Conservation (phyloP, 139 green algal genomes). For the Coelastrella sp. region DNA sequence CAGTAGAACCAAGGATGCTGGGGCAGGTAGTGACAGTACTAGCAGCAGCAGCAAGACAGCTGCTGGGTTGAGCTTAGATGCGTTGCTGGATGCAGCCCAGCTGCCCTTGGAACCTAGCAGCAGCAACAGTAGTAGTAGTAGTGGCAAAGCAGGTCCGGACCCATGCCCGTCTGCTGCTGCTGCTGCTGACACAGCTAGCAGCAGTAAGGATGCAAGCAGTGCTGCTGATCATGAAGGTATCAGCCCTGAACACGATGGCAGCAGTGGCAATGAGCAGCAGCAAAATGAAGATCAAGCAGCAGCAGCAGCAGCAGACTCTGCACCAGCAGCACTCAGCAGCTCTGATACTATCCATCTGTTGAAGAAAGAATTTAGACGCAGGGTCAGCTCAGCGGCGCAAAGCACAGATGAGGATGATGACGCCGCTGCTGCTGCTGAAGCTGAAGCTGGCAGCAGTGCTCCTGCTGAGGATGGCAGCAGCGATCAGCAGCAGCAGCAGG, state of each 20-base stretch:
- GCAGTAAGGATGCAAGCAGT: not conserved
- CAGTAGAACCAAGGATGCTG: not conserved
- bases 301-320: not conserved
- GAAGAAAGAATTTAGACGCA: not conserved
- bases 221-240: not conserved
- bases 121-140: not conserved
- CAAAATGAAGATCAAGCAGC: not conserved
- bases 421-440: not conserved
- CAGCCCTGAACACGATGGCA: not conserved
- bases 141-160: not conserved
- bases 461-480: not conserved
- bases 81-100: not conserved
- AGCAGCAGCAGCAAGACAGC: not conserved
- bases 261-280: not conserved
- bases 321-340: not conserved
- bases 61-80: not conserved
- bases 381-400: not conserved
- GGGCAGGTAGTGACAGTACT: not conserved
- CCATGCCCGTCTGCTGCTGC: not conserved
- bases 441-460: not conserved
- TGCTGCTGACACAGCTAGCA: not conserved
- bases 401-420: not conserved
- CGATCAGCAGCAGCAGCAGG: not conserved
- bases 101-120: not conserved
- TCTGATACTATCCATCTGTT: not conserved